A percentile compares a stretch with the other conserved stretches of the same genome.
Conservation (phyloP, 2,329 filamentous ascomycete genomes). For the Trichoderma sp. region DNA sequence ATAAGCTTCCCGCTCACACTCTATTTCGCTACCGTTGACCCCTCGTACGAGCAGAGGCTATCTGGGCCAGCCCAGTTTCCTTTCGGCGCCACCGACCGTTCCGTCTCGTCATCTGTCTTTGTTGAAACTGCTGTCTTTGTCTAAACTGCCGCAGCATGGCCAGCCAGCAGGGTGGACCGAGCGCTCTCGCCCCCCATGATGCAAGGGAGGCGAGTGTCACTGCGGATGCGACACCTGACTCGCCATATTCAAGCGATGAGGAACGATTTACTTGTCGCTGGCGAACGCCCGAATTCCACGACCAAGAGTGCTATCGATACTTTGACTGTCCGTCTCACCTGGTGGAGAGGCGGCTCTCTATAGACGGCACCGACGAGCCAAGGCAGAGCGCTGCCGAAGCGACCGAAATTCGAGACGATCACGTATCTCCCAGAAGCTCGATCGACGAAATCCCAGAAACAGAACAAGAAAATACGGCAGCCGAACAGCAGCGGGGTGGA, state of each 20-base stretch:
- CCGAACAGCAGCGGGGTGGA: background rate
- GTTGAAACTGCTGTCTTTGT: background rate
- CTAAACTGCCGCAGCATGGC: constrained; percentile 34
- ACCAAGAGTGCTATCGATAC: constrained; percentile 50
- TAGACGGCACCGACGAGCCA: constrained; percentile 31
- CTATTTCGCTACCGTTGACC: background rate
- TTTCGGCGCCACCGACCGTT: background rate
- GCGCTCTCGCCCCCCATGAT: constrained; percentile 26
- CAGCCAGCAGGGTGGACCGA: constrained; percentile 35
- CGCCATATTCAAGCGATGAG: constrained; percentile 45
- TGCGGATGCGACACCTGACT: constrained; percentile 36
- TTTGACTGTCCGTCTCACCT: constrained; percentile 53
- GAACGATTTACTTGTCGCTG: constrained; percentile 40
- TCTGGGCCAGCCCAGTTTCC: background rate
- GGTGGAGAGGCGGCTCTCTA: constrained; percentile 42
- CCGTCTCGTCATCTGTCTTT: background rate
- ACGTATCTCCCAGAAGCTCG: background rate
- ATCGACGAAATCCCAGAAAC: background rate
- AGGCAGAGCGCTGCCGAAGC: constrained; percentile 7
- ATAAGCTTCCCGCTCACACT: background rate
- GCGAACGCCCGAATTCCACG: constrained; percentile 42
- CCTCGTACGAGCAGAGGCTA: background rate
- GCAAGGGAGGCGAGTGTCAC: constrained; percentile 20
- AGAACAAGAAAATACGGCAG: background rate
- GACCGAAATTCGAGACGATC: constrained; percentile 12